These are phyloP conservation scores for Corylus heterophylla DNA, from an alignment of 306 rosid genomes.

Conservation along the genomic window DNA sequence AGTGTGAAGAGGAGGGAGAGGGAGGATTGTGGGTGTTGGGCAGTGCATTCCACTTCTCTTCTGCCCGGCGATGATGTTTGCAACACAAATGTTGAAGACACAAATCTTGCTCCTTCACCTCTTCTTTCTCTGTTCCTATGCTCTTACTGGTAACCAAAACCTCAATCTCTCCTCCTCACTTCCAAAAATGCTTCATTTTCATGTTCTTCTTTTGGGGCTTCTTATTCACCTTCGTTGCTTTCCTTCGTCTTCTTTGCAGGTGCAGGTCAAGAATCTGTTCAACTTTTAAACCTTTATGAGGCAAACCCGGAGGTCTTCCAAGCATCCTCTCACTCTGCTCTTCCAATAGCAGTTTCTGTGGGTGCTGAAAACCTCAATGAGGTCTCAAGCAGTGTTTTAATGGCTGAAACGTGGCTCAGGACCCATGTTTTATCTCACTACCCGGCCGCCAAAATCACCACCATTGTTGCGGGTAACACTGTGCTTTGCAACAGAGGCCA, in stretches of 20 bases:
- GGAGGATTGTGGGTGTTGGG: background rate
- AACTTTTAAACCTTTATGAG: conserved; percentile 47
- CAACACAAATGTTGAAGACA: conserved; percentile 39
- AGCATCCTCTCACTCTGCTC: conserved; percentile 34
- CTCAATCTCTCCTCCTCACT: background rate
- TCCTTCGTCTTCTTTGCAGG: conserved; percentile 36
- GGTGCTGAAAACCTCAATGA: conserved; percentile 37
- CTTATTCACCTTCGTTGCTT: background rate
- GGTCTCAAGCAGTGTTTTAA: conserved; percentile 56
- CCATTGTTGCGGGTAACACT: conserved; percentile 53
- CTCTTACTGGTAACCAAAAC: conserved; percentile 51
- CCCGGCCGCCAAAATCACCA: conserved; percentile 64
- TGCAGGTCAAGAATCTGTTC: conserved; percentile 51
- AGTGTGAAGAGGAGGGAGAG: background rate
- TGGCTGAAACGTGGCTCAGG: conserved; percentile 80
- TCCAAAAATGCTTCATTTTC: conserved; percentile 11
- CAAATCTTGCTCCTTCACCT: conserved; percentile 31
- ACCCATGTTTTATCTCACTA: conserved; percentile 58
- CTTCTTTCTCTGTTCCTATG: conserved; percentile 33
- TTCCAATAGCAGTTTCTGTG: conserved; percentile 65
- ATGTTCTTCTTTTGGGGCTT: background rate
- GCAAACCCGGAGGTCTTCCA: conserved; percentile 32
- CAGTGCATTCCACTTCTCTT: background rate
- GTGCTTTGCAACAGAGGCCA: conserved; percentile 46
- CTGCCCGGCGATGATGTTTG: background rate